Conservation (phyloP, 495 filamentous ascomycete genomes). For the Pseudoneurospora amorphoporcata region DNA sequence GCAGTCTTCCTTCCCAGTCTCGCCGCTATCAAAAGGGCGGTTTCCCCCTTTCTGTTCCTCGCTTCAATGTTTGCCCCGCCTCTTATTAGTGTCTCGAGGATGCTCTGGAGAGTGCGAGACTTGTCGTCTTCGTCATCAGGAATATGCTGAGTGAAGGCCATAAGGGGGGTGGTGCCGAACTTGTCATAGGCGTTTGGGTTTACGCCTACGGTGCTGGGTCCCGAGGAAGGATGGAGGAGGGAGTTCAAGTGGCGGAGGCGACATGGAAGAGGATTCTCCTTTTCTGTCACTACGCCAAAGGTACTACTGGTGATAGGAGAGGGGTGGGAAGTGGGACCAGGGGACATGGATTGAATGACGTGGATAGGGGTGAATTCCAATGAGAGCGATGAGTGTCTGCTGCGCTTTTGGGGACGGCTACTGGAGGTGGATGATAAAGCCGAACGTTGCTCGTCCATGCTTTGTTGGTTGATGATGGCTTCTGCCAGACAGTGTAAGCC, state of each 20-base stretch:
- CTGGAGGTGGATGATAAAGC: neutral
- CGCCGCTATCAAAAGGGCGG: constrained; percentile 34
- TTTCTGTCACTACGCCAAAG: neutral
- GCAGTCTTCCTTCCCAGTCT: constrained; percentile 34
- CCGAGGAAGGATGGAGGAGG: constrained; percentile 17
- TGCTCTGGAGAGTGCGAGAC: constrained; percentile 18
- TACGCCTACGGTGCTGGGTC: constrained; percentile 10
- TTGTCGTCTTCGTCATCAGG: constrained; percentile 33
- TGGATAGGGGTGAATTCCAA: neutral
- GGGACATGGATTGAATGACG: neutral
- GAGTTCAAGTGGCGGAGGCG: constrained; percentile 24
- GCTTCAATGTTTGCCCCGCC: constrained; percentile 26
- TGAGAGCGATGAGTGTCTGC: constrained; percentile 2
- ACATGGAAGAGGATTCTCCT: constrained; percentile 7
- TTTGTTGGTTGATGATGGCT: constrained; percentile 23
- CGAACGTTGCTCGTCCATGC: constrained; percentile 14
- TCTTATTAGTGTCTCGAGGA: constrained; percentile 22
- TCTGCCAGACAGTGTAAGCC: constrained; percentile 41
- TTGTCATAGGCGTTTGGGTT: constrained; percentile 36
- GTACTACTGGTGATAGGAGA: neutral
- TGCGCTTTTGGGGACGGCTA: constrained; percentile 10
- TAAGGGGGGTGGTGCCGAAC: constrained; percentile 32
- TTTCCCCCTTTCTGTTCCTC: constrained; percentile 37
- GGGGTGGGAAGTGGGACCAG: neutral
- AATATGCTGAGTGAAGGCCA: constrained; percentile 35